phyloP scores from a whole-genome alignment of 345 rosid genomes.

The Anastatica hierochuntica region DNA sequence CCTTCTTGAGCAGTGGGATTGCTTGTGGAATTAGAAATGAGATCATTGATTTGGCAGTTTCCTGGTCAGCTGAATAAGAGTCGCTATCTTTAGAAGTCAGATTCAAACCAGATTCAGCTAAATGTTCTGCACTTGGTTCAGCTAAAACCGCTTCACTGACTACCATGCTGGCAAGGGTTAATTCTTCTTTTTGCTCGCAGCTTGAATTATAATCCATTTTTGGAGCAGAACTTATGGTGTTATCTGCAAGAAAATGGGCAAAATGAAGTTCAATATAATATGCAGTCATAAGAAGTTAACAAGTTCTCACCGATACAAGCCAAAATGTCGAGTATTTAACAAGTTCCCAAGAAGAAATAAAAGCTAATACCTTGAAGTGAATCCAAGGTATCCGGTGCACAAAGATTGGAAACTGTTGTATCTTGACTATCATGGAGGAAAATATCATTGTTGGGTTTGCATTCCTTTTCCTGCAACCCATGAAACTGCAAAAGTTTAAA shows the following conservation, averaged over 20 bases:
- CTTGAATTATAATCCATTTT: slow-evolving; percentile 12
- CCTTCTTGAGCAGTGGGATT: slow-evolving; percentile 56
- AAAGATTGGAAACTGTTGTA: slow-evolving; percentile 14
- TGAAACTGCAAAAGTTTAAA: slow-evolving; percentile 47
- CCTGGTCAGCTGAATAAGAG: slow-evolving; percentile 49
- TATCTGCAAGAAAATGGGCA: slow-evolving; percentile 32
- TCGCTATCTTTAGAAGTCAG: slow-evolving; percentile 36
- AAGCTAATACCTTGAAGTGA: slow-evolving; percentile 51
- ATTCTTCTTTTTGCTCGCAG: slow-evolving; percentile 25
- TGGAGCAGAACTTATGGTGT: slow-evolving; percentile 23
- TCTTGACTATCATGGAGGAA: slow-evolving; percentile 24
- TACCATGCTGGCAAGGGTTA: slow-evolving; percentile 18
- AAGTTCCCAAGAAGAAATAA: background rate
- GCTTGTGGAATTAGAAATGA: slow-evolving; percentile 86
- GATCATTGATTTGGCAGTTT: slow-evolving; percentile 63
- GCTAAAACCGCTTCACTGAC: slow-evolving; percentile 24
- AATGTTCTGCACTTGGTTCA: slow-evolving; percentile 37
- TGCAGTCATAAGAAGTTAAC: background rate
- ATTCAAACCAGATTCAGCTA: slow-evolving; percentile 31
- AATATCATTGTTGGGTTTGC: slow-evolving; percentile 23
- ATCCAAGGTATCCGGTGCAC: too few relatives aligned
- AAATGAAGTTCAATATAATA: slow-evolving; percentile 9
- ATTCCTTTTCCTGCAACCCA: slow-evolving; percentile 38
- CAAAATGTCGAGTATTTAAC: too few relatives aligned
- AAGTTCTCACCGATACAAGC: too few relatives aligned